These are phyloP conservation scores for Jacaranda copaia DNA, from an alignment of 257 asterid species.

Conservation along the genomic window DNA sequence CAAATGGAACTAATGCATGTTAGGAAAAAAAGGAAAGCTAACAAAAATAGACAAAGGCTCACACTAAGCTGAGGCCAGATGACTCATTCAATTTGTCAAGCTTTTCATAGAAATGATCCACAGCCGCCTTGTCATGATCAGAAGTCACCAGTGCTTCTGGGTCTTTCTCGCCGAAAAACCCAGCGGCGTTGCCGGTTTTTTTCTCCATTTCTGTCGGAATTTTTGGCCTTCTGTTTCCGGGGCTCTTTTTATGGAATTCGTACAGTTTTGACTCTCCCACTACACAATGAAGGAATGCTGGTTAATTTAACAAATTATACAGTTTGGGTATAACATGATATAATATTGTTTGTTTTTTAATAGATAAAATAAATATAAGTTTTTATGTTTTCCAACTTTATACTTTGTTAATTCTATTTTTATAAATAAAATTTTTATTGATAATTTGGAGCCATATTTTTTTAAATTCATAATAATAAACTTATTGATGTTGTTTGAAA, in stretches of 20 bases:
- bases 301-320: neutral
- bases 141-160: constrained; percentile 20
- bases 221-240: neutral
- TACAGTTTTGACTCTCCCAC: constrained; percentile 36
- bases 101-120: constrained; percentile 62
- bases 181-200: constrained; percentile 34
- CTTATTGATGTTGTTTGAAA: too few species aligned
- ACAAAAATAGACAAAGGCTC: constrained; percentile 27
- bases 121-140: constrained; percentile 27
- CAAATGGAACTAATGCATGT: constrained; percentile 32
- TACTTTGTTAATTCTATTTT: too few species aligned
- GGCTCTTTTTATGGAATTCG: constrained; percentile 7
- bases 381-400: too few species aligned
- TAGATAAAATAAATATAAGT: too few species aligned
- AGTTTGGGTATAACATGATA: too few species aligned
- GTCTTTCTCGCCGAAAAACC: constrained; percentile 34
- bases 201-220: constrained; percentile 38
- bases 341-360: too few species aligned
- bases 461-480: too few species aligned
- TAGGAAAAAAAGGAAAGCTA: neutral
- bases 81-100: constrained; percentile 61
- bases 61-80: constrained; percentile 78
- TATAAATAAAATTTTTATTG: too few species aligned
- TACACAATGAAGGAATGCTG: constrained; percentile 7
- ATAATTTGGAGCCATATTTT: too few species aligned